Percentiles rank a stretch among this genome's conserved stretches.
These are phyloP conservation scores for Xylariaceae sp. DNA, from an alignment of 2,329 filamentous ascomycete species.

Conservation along the genomic window DNA sequence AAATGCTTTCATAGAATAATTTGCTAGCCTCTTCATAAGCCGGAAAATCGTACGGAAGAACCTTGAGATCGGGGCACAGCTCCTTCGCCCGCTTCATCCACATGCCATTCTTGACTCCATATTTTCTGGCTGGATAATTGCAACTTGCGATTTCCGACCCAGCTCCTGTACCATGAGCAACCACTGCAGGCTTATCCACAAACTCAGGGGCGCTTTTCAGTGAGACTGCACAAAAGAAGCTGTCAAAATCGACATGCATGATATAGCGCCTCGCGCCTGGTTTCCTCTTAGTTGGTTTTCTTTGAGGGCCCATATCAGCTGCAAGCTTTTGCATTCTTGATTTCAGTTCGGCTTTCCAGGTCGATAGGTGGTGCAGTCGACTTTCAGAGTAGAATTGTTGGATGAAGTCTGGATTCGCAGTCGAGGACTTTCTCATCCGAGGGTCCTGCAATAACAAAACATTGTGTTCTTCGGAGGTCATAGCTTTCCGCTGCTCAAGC, in stretches of 20 bases:
- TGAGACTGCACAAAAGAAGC: conserved; percentile 96
- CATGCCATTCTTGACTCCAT: conserved; percentile 96
- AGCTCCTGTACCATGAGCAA: conserved; percentile 82
- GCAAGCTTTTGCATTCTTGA: conserved; percentile 82
- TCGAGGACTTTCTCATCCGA: conserved; percentile 82
- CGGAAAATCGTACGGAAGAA: conserved; percentile 93
- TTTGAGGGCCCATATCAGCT: conserved; percentile 61
- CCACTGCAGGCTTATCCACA: conserved; percentile 77
- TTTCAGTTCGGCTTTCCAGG: conserved; percentile 96
- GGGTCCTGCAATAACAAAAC: conserved; percentile 82
- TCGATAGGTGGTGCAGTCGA: conserved; percentile 89
- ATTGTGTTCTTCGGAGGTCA: conserved; percentile 94
- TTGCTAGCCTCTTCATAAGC: conserved; percentile 91
- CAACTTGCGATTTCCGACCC: conserved; percentile 97
- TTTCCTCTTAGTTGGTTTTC: conserved; percentile 52
- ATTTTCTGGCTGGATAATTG: conserved; percentile 87
- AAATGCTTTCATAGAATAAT: conserved; percentile 82
- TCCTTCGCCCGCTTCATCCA: conserved; percentile 95
- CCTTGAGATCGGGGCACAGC: conserved; percentile 81
- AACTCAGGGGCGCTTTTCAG: conserved; percentile 75
- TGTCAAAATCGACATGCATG: conserved; percentile 96
- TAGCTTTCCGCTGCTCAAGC: conserved; percentile 31
- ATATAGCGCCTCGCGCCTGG: conserved; percentile 76
- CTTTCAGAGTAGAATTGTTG: conserved; percentile 96
- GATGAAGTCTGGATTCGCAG: conserved; percentile 89